Percentiles rank a stretch among this genome's conserved stretches.
Conservation (phyloP, 73 alveolate genomes). For the Halteria grandinella region DNA sequence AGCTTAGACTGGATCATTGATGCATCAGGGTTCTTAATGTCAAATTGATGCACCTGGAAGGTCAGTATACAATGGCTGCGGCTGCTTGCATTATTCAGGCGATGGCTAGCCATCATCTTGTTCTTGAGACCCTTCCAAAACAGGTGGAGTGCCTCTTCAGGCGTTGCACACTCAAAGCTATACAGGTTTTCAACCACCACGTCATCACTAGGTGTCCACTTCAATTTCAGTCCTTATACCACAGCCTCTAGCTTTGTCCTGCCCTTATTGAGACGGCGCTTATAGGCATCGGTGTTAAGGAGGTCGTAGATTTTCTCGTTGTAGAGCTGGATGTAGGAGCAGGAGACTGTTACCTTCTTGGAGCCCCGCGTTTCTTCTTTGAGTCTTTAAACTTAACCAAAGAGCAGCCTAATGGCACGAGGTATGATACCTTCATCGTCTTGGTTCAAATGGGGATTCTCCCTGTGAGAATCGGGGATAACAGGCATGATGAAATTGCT, state of each 20-base stretch:
- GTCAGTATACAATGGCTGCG: slow-evolving; percentile 43
- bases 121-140: slow-evolving; percentile 42
- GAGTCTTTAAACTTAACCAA: neutral
- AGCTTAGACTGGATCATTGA: slow-evolving; percentile 66
- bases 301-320: slow-evolving; percentile 45
- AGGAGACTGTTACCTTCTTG: slow-evolving; percentile 5
- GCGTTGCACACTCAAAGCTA: slow-evolving; percentile 7
- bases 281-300: slow-evolving; percentile 34
- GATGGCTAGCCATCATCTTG: slow-evolving; percentile 47
- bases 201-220: slow-evolving; percentile 33
- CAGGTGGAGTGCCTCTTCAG: slow-evolving; percentile 12
- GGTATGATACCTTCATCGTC: slow-evolving; percentile 45
- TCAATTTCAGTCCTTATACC: slow-evolving; percentile 29
- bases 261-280: no score
- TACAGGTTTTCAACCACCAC: slow-evolving; percentile 19
- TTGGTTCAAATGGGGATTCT: neutral
- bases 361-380: neutral
- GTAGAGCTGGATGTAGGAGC: slow-evolving; percentile 41
- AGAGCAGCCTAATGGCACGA: slow-evolving; percentile 28
- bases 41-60: slow-evolving; percentile 18
- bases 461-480: no score
- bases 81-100: slow-evolving; percentile 41
- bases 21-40: slow-evolving; percentile 57
- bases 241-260: slow-evolving; percentile 16
- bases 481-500: slow-evolving; percentile 8